These are phyloP conservation scores for Debaryomyces nepalensis DNA, from an alignment of 1,139 yeast species.

Conservation along the genomic window DNA sequence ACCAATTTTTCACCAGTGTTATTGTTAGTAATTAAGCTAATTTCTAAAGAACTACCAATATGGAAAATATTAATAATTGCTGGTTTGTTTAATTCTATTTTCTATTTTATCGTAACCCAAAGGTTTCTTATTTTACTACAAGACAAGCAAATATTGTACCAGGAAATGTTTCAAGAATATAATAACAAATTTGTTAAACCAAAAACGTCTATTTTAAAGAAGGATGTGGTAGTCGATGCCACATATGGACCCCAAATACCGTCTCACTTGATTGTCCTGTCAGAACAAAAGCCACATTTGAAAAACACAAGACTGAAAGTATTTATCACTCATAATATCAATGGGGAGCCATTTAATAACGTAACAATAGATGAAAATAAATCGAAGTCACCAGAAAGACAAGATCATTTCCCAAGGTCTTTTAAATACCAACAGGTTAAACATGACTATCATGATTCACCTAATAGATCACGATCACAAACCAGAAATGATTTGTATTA, in stretches of 20 bases:
- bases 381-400: constrained; percentile 7
- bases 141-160: constrained; percentile 65
- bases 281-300: constrained; percentile 34
- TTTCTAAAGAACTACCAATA: constrained; percentile 36
- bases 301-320: constrained; percentile 44
- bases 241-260: constrained; percentile 41
- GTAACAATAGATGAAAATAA: constrained; percentile 16
- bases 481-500: constrained; percentile 3
- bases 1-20: constrained; percentile 63
- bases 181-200: constrained; percentile 70
- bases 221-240: constrained; percentile 72
- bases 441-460: constrained; percentile 8
- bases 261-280: constrained; percentile 34
- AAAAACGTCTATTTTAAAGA: constrained; percentile 52
- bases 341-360: constrained; percentile 36
- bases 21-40: constrained; percentile 41
- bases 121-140: constrained; percentile 53
- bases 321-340: constrained; percentile 51
- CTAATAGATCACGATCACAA: constrained; percentile 1
- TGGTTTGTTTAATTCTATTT: constrained; percentile 41
- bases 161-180: constrained; percentile 68
- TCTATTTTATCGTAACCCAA: constrained; percentile 42
- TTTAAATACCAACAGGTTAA: constrained; percentile 8
- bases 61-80: constrained; percentile 44
- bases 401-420: constrained; percentile 10